These are phyloP conservation scores for Leccinum proximum DNA, from an alignment of 1,284 basidiomycete genomes.

Conservation along the genomic window DNA sequence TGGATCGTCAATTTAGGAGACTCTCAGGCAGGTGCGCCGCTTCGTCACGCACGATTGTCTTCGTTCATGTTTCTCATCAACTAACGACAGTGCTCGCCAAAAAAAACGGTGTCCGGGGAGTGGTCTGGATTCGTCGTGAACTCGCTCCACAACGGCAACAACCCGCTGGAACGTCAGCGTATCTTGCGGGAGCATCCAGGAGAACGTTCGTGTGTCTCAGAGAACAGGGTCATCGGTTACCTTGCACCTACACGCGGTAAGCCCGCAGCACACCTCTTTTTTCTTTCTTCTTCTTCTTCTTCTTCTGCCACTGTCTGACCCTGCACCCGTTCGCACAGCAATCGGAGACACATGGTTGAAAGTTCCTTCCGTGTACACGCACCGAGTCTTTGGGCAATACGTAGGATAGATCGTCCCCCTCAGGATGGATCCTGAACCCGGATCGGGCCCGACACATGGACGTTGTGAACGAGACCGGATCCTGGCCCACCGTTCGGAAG, in stretches of 20 bases:
- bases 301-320: constrained; percentile 18
- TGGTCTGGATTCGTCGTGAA: constrained; percentile 46
- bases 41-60: neutral
- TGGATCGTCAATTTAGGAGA: constrained; percentile 71
- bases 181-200: constrained; percentile 52
- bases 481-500: too few relatives aligned
- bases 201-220: constrained; percentile 45
- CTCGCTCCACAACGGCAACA: constrained; percentile 53
- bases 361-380: constrained; percentile 52
- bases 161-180: constrained; percentile 43
- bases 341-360: constrained; percentile 65
- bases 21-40: constrained; percentile 52
- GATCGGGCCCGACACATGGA: too few relatives aligned
- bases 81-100: constrained; percentile 43
- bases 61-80: constrained; percentile 13
- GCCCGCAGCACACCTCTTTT: constrained; percentile 15
- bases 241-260: constrained; percentile 65
- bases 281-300: neutral
- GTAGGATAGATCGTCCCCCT: constrained; percentile 10
- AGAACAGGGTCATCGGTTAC: constrained; percentile 59
- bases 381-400: constrained; percentile 41
- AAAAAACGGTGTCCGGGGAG: constrained; percentile 33
- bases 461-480: too few relatives aligned
- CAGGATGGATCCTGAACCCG: too few relatives aligned
- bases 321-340: constrained; percentile 36